These are phyloP conservation scores for Fusarium nurragi DNA, from an alignment of 2,329 filamentous ascomycete genomes.

Conservation along the genomic window DNA sequence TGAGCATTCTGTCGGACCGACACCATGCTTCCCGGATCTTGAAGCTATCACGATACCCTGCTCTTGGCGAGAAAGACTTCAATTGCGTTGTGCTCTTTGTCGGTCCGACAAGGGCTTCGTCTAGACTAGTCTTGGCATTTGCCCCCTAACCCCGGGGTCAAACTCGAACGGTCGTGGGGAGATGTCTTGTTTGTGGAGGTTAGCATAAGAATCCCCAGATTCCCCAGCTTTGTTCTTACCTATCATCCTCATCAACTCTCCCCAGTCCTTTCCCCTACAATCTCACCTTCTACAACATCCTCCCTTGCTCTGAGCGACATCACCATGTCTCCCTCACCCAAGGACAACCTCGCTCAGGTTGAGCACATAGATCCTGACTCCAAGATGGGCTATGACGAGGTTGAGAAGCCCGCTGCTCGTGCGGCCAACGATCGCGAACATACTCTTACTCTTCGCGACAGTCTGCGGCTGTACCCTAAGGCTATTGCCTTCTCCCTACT, in stretches of 20 bases:
- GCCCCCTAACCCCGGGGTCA: not conserved
- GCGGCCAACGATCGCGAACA: slow-evolving; percentile 39
- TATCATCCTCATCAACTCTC: not conserved
- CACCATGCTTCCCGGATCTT: not conserved
- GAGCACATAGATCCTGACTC: slow-evolving; percentile 16
- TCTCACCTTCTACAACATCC: not conserved
- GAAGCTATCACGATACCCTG: slow-evolving; percentile 19
- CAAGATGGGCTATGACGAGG: slow-evolving; percentile 7
- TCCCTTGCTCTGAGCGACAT: not conserved
- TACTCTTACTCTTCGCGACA: slow-evolving; percentile 45
- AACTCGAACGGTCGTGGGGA: slow-evolving; percentile 2
- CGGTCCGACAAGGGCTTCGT: slow-evolving; percentile 4
- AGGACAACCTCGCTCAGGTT: slow-evolving; percentile 13
- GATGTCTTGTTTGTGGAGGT: slow-evolving; percentile 12
- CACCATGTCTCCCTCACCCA: slow-evolving; percentile 10
- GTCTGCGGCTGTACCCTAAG: slow-evolving; percentile 52
- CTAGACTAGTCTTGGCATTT: slow-evolving; percentile 4
- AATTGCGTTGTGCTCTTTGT: not conserved
- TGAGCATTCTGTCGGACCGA: slow-evolving; percentile 19
- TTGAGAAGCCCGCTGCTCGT: slow-evolving; percentile 16
- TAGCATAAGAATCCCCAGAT: slow-evolving; percentile 25
- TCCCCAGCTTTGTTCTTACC: slow-evolving; percentile 1
- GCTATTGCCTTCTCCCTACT: slow-evolving; percentile 51
- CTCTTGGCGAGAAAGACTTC: slow-evolving; percentile 9
- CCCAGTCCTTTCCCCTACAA: too few relatives aligned